These are phyloP conservation scores for Nicotiana rustica DNA, from an alignment of 305 asterid genomes.

Conservation along the genomic window DNA sequence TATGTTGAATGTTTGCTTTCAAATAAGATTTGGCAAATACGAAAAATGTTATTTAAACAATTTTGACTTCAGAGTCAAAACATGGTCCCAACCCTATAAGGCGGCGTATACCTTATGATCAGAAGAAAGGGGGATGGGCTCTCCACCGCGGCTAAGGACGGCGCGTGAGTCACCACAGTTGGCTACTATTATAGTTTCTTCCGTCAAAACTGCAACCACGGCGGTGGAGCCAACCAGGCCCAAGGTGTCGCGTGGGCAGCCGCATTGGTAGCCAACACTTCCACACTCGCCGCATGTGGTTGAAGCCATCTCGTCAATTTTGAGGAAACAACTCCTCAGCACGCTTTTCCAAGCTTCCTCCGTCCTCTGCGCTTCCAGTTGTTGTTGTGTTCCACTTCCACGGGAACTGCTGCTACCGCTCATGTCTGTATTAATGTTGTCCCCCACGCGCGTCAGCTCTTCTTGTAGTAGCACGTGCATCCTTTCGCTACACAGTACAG, in stretches of 20 bases:
- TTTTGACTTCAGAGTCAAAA: too few species aligned
- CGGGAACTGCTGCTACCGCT: conserved; percentile 6
- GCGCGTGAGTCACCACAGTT: conserved; percentile 79
- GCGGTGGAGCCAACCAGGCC: conserved; percentile 57
- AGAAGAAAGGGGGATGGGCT: conserved; percentile 46
- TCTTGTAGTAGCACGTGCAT: conserved; percentile 54
- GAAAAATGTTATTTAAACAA: too few species aligned
- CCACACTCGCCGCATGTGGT: conserved; percentile 46
- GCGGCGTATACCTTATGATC: conserved; percentile 61
- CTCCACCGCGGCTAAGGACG: conserved; percentile 50
- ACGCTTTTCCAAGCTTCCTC: conserved; percentile 45
- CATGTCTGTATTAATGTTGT: neutral
- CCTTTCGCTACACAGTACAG: conserved; percentile 47
- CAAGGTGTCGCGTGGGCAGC: conserved; percentile 35
- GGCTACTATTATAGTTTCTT: conserved; percentile 46
- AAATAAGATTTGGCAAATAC: neutral
- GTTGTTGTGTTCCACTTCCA: neutral
- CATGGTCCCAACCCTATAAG: too few species aligned
- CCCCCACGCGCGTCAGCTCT: conserved; percentile 42
- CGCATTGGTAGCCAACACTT: conserved; percentile 33
- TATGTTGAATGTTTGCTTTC: too few species aligned
- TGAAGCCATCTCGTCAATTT: conserved; percentile 45
- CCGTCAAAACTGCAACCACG: conserved; percentile 50
- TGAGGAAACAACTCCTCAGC: conserved; percentile 43
- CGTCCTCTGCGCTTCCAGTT: conserved; percentile 8